Conservation (phyloP, 1,284 basidiomycete genomes). For the Leccinum subrobustum region DNA sequence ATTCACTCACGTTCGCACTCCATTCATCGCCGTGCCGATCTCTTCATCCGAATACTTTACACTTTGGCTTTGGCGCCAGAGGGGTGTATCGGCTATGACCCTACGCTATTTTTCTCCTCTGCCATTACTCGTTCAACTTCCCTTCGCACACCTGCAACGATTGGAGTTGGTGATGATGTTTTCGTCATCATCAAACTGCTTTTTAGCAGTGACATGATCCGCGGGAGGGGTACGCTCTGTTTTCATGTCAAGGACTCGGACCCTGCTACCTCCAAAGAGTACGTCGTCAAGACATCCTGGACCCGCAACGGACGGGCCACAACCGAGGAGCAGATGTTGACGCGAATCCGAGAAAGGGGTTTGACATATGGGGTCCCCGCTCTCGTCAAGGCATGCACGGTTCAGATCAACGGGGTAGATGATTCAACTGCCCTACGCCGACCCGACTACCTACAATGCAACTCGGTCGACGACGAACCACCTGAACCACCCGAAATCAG, state of each 20-base stretch:
- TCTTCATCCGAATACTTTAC: background rate
- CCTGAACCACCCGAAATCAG: background rate
- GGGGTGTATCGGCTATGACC: background rate
- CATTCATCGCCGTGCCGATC: background rate
- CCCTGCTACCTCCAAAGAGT: background rate
- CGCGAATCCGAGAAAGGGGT: background rate
- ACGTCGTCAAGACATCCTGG: background rate
- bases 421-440: background rate
- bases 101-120: background rate
- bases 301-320: background rate
- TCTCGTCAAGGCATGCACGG: background rate
- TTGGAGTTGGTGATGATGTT: background rate
- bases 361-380: background rate
- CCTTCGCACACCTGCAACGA: background rate
- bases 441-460: background rate
- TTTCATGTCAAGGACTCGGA: background rate
- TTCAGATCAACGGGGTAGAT: background rate
- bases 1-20: background rate
- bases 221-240: background rate
- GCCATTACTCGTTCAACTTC: background rate
- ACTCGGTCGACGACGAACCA: background rate
- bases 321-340: background rate
- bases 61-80: background rate
- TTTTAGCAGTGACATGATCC: background rate
- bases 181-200: background rate